Evolutionary conservation across 495 filamentous ascomycete genomes (phyloP).

Genomic region (Jackrogersella multiformis): DNA sequence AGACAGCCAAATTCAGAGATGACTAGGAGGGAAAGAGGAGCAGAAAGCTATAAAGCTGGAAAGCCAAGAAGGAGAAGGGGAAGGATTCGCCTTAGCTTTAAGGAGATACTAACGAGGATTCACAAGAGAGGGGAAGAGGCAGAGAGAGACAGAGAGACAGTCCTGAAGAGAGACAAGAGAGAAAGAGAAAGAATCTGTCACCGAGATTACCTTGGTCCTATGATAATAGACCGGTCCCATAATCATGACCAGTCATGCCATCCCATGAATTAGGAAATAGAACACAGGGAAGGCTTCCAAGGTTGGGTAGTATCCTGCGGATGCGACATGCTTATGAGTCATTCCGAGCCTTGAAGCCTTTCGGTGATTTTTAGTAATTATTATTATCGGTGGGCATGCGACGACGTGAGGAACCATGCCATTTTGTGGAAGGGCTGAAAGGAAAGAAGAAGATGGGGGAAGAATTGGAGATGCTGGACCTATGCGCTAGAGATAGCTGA

Average conservation of each 20-base stretch:
- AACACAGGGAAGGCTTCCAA: too few relatives aligned
- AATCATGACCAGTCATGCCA: neutral
- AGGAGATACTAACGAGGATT: neutral
- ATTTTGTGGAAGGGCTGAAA: slow-evolving; percentile 8
- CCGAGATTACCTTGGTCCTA: neutral
- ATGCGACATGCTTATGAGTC: slow-evolving; percentile 8
- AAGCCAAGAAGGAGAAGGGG: neutral
- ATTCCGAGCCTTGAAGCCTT: neutral
- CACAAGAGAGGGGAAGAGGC: slow-evolving; percentile 6
- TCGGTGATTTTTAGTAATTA: neutral
- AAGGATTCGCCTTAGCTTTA: slow-evolving; percentile 6
- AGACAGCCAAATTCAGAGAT: neutral
- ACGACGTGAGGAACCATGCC: neutral
- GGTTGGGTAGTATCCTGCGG: neutral
- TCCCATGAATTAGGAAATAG: neutral
- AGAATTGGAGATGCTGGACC: too few relatives aligned
- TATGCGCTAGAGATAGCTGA: too few relatives aligned
- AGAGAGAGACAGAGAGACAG: neutral
- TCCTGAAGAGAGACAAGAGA: too few relatives aligned
- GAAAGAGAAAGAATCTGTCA: neutral
- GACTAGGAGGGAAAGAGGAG: neutral
- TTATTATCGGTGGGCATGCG: neutral
- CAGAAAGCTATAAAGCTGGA: too few relatives aligned
- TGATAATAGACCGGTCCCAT: neutral
- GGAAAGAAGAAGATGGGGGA: too few relatives aligned